A percentile compares a stretch with the other conserved stretches of the same genome.
These are phyloP conservation scores for Calonectria pteridis DNA, from an alignment of 2,329 filamentous ascomycete species.

Conservation along the genomic window DNA sequence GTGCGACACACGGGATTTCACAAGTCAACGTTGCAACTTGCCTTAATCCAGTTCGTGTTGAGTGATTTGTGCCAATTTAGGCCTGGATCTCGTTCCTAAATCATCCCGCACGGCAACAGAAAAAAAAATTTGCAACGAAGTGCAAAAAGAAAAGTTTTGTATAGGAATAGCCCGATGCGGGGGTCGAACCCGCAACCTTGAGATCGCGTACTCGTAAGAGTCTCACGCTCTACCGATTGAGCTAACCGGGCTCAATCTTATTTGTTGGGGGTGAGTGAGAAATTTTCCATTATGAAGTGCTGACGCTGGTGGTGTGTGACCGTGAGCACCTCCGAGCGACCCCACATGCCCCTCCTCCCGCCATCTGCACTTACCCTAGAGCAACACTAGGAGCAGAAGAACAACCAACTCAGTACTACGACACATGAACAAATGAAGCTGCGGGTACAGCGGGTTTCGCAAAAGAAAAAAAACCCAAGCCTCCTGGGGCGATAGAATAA, in stretches of 20 bases:
- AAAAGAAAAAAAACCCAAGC: not conserved
- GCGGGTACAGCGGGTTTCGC: not conserved
- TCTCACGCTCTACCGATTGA: constrained; percentile 72
- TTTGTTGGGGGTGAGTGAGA: not conserved
- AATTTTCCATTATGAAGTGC: not conserved
- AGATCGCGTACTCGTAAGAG: constrained; percentile 66
- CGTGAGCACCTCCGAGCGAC: not conserved
- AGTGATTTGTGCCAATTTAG: too few relatives aligned
- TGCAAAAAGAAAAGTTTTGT: not conserved
- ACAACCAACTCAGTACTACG: too few relatives aligned
- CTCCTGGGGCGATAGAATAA: not conserved
- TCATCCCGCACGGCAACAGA: not conserved
- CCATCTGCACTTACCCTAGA: not conserved
- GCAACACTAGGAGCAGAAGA: not conserved
- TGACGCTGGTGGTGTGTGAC: not conserved
- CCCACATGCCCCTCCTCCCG: not conserved
- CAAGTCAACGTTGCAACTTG: too few relatives aligned
- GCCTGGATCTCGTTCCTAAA: not conserved
- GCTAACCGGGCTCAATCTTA: constrained; percentile 41
- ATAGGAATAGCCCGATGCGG: constrained; percentile 51
- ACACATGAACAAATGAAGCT: not conserved
- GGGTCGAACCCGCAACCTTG: constrained; percentile 68
- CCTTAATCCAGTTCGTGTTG: too few relatives aligned
- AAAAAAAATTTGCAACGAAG: not conserved
- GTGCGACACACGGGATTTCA: too few relatives aligned